These are phyloP conservation scores for Trichoderma orchidacearum DNA, from an alignment of 495 filamentous ascomycete species.

Conservation along the genomic window DNA sequence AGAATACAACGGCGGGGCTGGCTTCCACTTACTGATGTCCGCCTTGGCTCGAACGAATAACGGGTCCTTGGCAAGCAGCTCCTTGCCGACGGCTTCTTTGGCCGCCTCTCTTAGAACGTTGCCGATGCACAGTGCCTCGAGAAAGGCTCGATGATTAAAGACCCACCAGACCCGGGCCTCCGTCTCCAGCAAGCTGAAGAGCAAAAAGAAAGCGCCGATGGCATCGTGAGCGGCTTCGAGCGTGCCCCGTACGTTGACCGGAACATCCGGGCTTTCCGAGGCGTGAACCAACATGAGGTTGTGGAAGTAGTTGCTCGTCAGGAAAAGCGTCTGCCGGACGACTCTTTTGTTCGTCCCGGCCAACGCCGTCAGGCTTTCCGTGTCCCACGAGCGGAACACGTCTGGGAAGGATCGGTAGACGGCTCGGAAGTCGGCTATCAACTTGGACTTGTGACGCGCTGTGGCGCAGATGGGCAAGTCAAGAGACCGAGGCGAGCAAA, in stretches of 20 bases:
- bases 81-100: conserved; percentile 16
- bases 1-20: neutral
- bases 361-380: conserved; percentile 32
- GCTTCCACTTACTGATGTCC: conserved; percentile 36
- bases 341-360: conserved; percentile 39
- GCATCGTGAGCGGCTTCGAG: conserved; percentile 56
- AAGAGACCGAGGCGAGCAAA: conserved; percentile 53
- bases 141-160: conserved; percentile 58
- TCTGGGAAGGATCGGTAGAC: conserved; percentile 51
- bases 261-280: conserved; percentile 42
- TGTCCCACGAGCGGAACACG: conserved; percentile 47
- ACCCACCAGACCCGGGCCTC: conserved; percentile 68
- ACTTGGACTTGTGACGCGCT: conserved; percentile 41
- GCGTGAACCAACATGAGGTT: conserved; percentile 58
- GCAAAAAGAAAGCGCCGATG: conserved; percentile 48
- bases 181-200: conserved; percentile 44
- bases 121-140: conserved; percentile 46
- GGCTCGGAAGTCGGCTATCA: conserved; percentile 46
- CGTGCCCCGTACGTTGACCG: conserved; percentile 49
- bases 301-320: conserved; percentile 60
- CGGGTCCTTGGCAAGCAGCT: conserved; percentile 30
- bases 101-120: conserved; percentile 28
- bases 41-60: conserved; percentile 38
- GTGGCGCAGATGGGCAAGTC: conserved; percentile 48
- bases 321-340: conserved; percentile 53